Base-by-base conservation (phyloP, 2,329 filamentous ascomycete species). In the Myriosclerotinia curreyana region DNA sequence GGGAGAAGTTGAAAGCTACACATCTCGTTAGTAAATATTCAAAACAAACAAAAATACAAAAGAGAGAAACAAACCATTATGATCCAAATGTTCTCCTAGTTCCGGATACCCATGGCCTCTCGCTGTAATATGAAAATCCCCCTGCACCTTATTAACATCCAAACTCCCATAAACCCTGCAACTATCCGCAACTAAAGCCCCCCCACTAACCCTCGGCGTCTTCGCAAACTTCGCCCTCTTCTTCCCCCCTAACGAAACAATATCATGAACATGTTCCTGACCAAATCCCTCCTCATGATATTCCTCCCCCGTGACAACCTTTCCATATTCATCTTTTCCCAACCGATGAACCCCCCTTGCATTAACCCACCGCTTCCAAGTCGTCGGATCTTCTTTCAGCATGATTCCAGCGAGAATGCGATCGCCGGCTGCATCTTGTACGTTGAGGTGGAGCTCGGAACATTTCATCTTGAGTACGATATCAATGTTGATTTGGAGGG, bases 111-210 rank as follows among this genome's bases (percentile, higher is more conserved):
- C 95, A 76, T 98, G 94, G 0, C 95, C 95, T 67, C 92, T 81
- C 3, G 95, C 95, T 1, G 95, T 99, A 73, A 99, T 95, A 75
- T 99, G 95, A 75, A 99, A 98, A 76, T 99, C 94, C 5, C 94
- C 95, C 77, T 97, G 94, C 52, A 99, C 95, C 79, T 96, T 96
- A 77, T 99, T 99, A 70, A 96, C 84, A 70, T 96, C 90, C 75
- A 99, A 77, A 72, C 86, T 96, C 42, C 95, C 95, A 76, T 86
- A 99, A 68, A 99, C 86, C 55, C 95, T 86, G 76, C 95, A 99
- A 67, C 90, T 89, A 75, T 96, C 90, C 20, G 82, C 77, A 28
- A 73, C 71, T 28, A 64, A 60, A 1, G 65, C 64, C 22, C 68
- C 67, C 28, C 69, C 68, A 58, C 62, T 74, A 22, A 95, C 73